Evolutionary conservation across 441 rosid species (phyloP).

Genomic region (Viola pubescens): DNA sequence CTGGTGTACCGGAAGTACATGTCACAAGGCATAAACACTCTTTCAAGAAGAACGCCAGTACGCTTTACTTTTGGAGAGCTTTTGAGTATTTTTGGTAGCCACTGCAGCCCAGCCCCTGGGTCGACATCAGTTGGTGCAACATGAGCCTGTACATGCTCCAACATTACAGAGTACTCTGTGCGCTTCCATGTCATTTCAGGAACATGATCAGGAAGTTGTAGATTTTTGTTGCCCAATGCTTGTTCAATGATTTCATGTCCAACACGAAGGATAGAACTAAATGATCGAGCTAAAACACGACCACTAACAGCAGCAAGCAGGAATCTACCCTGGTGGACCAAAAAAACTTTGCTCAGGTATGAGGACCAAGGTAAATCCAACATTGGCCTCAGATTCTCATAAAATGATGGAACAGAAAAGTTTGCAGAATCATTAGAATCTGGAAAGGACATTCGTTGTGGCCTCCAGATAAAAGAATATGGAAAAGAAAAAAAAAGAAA

Average conservation of each 20-base stretch:
- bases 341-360: neutral
- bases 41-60: constrained; percentile 92
- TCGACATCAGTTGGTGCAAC: constrained; percentile 99
- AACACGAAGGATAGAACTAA: constrained; percentile 78
- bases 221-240: constrained; percentile 52
- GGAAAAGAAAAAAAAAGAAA: too few relatives aligned
- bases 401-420: too few relatives aligned
- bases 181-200: constrained; percentile 93
- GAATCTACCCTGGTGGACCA: constrained; percentile 76
- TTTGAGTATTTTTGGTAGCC: constrained; percentile 89
- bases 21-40: constrained; percentile 97
- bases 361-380: neutral
- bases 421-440: neutral
- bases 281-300: constrained; percentile 85
- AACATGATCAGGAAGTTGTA: constrained; percentile 53
- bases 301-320: constrained; percentile 97
- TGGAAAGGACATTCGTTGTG: too few relatives aligned
- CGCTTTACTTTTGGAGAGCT: constrained; percentile 92
- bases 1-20: constrained; percentile 93
- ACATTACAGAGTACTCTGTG: constrained; percentile 89
- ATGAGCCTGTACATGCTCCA: constrained; percentile 98
- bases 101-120: constrained; percentile 97
- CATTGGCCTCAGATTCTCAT: neutral
- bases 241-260: constrained; percentile 77
- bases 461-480: too few relatives aligned